Conservation (phyloP, 106 monocot species). For the Allium sativum region DNA sequence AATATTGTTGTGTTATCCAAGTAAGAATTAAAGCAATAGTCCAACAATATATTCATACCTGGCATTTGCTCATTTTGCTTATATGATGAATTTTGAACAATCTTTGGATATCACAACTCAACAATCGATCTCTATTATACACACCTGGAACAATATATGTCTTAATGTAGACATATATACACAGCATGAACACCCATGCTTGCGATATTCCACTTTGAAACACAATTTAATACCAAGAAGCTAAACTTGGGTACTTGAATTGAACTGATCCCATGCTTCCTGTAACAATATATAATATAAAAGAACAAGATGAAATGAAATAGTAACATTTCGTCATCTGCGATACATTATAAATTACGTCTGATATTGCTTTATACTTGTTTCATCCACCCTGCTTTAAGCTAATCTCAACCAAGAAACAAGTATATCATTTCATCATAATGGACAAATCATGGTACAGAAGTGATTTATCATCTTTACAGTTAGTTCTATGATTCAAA, state of each 20-base stretch:
- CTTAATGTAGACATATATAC: background rate
- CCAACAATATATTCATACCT: too few relatives aligned
- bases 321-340: background rate
- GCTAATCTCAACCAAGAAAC: background rate
- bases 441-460: background rate
- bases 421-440: background rate
- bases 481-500: too few relatives aligned
- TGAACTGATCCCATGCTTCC: slow-evolving; percentile 67
- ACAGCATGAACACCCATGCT: too few relatives aligned
- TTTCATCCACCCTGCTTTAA: background rate
- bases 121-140: too few relatives aligned
- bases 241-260: slow-evolving; percentile 21
- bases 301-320: background rate
- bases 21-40: too few relatives aligned
- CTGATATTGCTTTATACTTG: background rate
- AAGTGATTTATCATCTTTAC: background rate
- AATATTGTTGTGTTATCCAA: too few relatives aligned
- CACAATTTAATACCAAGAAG: background rate
- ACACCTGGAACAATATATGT: background rate
- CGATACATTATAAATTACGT: background rate
- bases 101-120: too few relatives aligned
- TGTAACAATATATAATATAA: slow-evolving; percentile 6
- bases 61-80: too few relatives aligned
- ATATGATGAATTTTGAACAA: too few relatives aligned
- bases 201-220: background rate